phyloP scores from a whole-genome alignment of 768 basidiomycete genomes.

The Naganishia onofrii region DNA sequence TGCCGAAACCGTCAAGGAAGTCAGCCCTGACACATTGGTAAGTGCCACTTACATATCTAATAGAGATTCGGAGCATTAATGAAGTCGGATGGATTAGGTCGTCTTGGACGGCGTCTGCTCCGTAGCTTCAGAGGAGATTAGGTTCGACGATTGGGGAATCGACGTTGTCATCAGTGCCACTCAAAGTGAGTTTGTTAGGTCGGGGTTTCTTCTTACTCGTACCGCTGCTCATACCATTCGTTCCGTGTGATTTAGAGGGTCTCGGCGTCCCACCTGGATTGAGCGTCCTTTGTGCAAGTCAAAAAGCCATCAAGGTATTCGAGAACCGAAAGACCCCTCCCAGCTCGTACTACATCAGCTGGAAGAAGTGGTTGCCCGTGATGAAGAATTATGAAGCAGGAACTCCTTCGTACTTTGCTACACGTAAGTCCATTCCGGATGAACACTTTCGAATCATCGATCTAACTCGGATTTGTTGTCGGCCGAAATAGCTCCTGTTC shows the following conservation, averaged over 20 bases:
- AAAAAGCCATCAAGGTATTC: slow-evolving; percentile 71
- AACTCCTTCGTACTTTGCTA: slow-evolving; percentile 83
- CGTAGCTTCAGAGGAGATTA: slow-evolving; percentile 91
- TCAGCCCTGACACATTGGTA: slow-evolving; percentile 83
- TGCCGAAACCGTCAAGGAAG: slow-evolving; percentile 65
- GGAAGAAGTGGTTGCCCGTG: slow-evolving; percentile 83
- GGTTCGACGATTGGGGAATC: slow-evolving; percentile 86
- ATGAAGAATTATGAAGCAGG: slow-evolving; percentile 90
- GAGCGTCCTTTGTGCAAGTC: slow-evolving; percentile 76
- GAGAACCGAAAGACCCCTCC: slow-evolving; percentile 65
- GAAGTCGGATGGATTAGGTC: slow-evolving; percentile 55
- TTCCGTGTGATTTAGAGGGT: slow-evolving; percentile 63
- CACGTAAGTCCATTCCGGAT: slow-evolving; percentile 51
- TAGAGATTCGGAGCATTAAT: neutral
- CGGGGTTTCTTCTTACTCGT: neutral
- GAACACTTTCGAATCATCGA: neutral
- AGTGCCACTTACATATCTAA: neutral
- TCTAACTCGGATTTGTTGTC: neutral
- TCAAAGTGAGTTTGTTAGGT: slow-evolving; percentile 36
- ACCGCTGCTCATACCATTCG: slow-evolving; percentile 2
- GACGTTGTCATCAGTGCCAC: slow-evolving; percentile 67
- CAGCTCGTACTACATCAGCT: slow-evolving; percentile 79
- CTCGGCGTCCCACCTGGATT: slow-evolving; percentile 90
- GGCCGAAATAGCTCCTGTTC: slow-evolving; percentile 65
- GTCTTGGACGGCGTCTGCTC: slow-evolving; percentile 93